phyloP scores from a whole-genome alignment of 441 rosid species.

The Erysimum cheiri region DNA sequence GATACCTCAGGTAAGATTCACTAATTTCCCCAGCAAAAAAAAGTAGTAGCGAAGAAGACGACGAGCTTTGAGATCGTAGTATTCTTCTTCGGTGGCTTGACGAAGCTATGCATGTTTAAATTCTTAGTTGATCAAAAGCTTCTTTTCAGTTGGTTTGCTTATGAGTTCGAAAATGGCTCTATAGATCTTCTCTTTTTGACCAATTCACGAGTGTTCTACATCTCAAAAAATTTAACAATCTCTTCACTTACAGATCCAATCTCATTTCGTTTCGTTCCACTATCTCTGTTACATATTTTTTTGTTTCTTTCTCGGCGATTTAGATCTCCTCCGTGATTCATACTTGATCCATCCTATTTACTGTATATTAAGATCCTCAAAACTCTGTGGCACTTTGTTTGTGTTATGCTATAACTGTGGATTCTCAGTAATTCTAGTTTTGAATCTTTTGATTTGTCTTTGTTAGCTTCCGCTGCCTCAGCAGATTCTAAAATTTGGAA shows the following conservation, averaged over 20 bases:
- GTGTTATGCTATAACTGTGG: background rate
- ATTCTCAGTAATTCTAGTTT: slow-evolving; percentile 9
- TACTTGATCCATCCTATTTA: background rate
- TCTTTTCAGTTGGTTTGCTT: slow-evolving; percentile 7
- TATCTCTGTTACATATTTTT: background rate
- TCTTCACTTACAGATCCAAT: slow-evolving; percentile 21
- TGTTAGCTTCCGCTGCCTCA: background rate
- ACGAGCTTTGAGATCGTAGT: slow-evolving; percentile 27
- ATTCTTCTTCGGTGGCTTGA: background rate
- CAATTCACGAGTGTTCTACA: slow-evolving; percentile 8
- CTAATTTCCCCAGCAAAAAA: slow-evolving; percentile 2
- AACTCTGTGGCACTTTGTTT: background rate
- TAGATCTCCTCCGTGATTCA: slow-evolving; percentile 3
- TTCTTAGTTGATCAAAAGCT: background rate
- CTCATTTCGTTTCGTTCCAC: slow-evolving; percentile 14
- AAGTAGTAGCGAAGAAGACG: slow-evolving; percentile 7
- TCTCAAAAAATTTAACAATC: background rate
- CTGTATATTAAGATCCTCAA: slow-evolving; percentile 3
- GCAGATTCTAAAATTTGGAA: no score
- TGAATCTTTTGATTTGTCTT: background rate
- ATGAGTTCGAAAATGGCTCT: slow-evolving; percentile 6
- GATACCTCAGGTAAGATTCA: slow-evolving; percentile 28
- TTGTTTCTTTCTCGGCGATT: background rate
- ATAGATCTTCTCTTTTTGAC: slow-evolving; percentile 20
- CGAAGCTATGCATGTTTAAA: slow-evolving; percentile 33